Evolutionary conservation across 345 rosid species (phyloP).

Genomic region (Boechera divaricarpa): DNA sequence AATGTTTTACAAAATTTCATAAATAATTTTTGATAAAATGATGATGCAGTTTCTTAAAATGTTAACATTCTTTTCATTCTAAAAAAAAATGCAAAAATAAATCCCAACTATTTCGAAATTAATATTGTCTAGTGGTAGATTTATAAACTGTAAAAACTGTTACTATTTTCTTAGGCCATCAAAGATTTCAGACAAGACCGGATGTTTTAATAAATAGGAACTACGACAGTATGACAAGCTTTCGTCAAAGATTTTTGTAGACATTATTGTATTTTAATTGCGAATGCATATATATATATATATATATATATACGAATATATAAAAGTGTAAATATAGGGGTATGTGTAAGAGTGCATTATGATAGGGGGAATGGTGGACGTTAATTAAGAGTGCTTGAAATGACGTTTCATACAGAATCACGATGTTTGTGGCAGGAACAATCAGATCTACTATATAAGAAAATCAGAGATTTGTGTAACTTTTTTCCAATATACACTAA

Average conservation of each 20-base stretch:
- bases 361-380: conserved; percentile 43
- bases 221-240: conserved; percentile 9
- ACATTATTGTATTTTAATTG: not conserved
- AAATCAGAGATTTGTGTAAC: conserved; percentile 32
- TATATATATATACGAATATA: not conserved
- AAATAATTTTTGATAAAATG: no score
- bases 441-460: conserved; percentile 39
- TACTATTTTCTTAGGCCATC: not conserved
- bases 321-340: conserved; percentile 38
- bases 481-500: conserved; percentile 27
- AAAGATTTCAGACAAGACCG: not conserved
- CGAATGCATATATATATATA: not conserved
- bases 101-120: no score
- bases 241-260: conserved; percentile 31
- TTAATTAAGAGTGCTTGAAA: conserved; percentile 50
- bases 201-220: not conserved
- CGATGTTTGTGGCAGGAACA: conserved; percentile 52
- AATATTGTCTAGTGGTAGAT: not conserved
- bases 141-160: not conserved
- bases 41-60: no score
- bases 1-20: not conserved
- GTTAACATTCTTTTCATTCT: no score
- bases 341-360: conserved; percentile 47
- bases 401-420: conserved; percentile 59
- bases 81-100: no score